Evolutionary conservation across 306 rosid species (phyloP), one percentile per base, ranked within the genome.

Genomic region (Lablab purpureus): DNA sequence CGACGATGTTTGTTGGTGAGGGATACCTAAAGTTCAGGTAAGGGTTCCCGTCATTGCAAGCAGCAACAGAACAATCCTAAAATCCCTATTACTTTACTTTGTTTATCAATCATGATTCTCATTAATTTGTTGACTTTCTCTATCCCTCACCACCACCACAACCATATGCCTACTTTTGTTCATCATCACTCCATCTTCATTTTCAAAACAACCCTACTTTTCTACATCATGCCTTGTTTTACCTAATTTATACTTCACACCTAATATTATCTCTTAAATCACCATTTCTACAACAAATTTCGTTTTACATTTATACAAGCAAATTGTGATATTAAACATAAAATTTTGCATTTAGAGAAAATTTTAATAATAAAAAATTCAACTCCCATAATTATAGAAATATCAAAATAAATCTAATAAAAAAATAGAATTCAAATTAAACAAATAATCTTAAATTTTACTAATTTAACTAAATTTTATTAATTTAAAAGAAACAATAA

Each of bases 51-150:
- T 79, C 84, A 58, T 14, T 40, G 60, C 15, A 58, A 67, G 52
- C 80, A 80, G 47, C 59, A 73, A 12, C 50, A 55, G 7, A 23
- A 67, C 65, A 58, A 11, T 28, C 75, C 67, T 81, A 13, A 21
- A 32, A 21, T 18, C 25, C 62, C 62, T 19, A 25, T 14, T 25
- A 46, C 2, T 28, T 64, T 45, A 58, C 62, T 36, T 70, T 23
- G 18, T 13, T 79, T 58, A 9, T 49, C 54, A 46, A 71, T 21
- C 14, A 59, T 79, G 43, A 79, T 70, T 30, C 22, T 46, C 19
- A 21, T 79, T n/a, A n/a, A n/a, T n/a, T n/a, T 58, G 41, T 79
- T 79, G 77, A 79, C 63, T 79, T 77, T 14, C 7, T 78, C 68
- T 5, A 64, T 34, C 14, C 56, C 18, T 55, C 25, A 41, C 69